Percentiles rank a stretch among this genome's conserved stretches.
These are phyloP conservation scores for Houttuynia cordata DNA, from an alignment of 164 flowering plant species.

Conservation along the genomic window DNA sequence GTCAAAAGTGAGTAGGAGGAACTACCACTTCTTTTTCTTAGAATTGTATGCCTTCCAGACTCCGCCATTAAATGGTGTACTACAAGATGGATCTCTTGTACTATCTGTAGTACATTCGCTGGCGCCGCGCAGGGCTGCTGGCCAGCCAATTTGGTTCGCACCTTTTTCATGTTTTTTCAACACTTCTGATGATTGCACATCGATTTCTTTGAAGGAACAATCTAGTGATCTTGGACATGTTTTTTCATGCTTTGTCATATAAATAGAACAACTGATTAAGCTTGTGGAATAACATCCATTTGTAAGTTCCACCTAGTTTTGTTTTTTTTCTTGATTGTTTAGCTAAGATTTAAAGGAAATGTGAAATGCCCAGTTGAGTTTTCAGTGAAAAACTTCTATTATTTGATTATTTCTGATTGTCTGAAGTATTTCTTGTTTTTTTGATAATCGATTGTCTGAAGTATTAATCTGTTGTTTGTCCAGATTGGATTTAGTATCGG, in stretches of 20 bases:
- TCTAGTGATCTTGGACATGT: too few species aligned
- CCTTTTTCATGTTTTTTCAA: not conserved
- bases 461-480: not conserved
- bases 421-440: not conserved
- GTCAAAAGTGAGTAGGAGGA: not conserved
- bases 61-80: not conserved
- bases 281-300: not conserved
- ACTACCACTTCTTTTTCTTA: not conserved
- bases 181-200: not conserved
- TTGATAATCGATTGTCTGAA: not conserved
- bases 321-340: not conserved
- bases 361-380: not conserved
- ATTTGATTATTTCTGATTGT: not conserved
- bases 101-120: not conserved
- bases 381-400: not conserved
- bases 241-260: not conserved
- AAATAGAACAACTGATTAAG: not conserved
- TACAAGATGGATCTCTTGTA: not conserved
- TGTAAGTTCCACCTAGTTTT: not conserved
- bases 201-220: not conserved
- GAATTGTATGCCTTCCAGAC: not conserved
- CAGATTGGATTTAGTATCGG: not conserved
- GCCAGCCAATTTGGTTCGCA: not conserved
- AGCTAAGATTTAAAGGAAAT: too few species aligned
- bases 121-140: not conserved